These are phyloP conservation scores for Phylloporus sp. DNA, from an alignment of 768 basidiomycete species.

Conservation along the genomic window DNA sequence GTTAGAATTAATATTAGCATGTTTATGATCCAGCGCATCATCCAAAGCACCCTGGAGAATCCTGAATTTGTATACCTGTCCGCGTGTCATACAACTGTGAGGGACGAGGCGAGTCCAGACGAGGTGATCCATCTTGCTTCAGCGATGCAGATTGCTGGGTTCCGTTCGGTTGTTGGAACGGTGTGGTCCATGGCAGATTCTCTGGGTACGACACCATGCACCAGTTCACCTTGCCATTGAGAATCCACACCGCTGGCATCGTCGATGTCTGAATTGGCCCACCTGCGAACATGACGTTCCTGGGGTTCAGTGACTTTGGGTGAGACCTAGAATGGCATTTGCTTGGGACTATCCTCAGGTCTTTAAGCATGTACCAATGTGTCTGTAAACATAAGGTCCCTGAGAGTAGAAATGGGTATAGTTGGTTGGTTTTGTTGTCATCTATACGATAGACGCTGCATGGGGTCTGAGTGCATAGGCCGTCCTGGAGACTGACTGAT, in stretches of 20 bases:
- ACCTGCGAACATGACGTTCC: slow-evolving; percentile 63
- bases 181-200: too few species aligned
- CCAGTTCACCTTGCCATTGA: slow-evolving; percentile 47
- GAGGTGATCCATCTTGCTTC: not conserved
- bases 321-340: slow-evolving; percentile 73
- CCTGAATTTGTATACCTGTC: not conserved
- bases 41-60: not conserved
- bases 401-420: slow-evolving; percentile 50
- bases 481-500: too few species aligned
- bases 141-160: not conserved
- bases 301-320: slow-evolving; percentile 54
- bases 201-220: slow-evolving; percentile 70
- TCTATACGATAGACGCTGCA: slow-evolving; percentile 55
- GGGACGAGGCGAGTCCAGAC: not conserved
- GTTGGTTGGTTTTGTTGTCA: slow-evolving; percentile 55
- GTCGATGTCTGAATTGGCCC: slow-evolving; percentile 57
- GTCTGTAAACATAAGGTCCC: slow-evolving; percentile 39
- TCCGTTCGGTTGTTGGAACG: not conserved
- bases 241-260: slow-evolving; percentile 51
- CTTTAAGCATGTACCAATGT: slow-evolving; percentile 56
- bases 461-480: too few species aligned
- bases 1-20: too few species aligned
- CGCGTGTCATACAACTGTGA: not conserved
- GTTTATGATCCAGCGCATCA: not conserved
- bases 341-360: slow-evolving; percentile 38